A percentile compares a stretch with the other conserved stretches of the same genome.
phyloP scores from a whole-genome alignment of 164 flowering plant genomes.

The Nelumbo lutea region DNA sequence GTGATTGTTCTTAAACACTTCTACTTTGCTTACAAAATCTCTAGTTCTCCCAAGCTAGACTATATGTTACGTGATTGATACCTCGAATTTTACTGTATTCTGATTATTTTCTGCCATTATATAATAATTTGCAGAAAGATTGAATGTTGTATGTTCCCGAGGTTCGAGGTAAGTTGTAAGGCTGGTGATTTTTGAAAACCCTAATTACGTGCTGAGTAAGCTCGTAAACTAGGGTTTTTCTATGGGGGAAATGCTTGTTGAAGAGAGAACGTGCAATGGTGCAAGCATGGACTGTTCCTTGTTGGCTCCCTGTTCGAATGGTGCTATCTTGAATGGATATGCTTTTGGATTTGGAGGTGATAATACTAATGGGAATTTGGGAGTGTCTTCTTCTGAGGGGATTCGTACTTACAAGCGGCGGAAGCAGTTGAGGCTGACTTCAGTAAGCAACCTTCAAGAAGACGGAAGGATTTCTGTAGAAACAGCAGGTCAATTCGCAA shows the following conservation, averaged over 20 bases:
- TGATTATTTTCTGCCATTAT: background rate
- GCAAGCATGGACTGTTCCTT: background rate
- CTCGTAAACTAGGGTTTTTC: conserved; percentile 1
- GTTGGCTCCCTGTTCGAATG: background rate
- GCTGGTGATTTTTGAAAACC: conserved; percentile 4
- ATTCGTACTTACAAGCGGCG: conserved; percentile 15
- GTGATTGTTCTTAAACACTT: background rate
- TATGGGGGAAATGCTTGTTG: background rate
- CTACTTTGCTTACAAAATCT: background rate
- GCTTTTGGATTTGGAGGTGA: conserved; percentile 7
- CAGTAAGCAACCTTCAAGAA: conserved; percentile 4
- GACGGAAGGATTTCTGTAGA: background rate
- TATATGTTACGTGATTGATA: background rate
- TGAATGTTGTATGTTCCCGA: background rate
- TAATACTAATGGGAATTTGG: conserved; percentile 5
- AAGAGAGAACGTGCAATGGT: conserved; percentile 3
- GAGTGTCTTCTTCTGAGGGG: conserved; percentile 1
- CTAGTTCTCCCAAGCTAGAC: background rate
- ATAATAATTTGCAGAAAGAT: background rate
- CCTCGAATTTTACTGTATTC: background rate
- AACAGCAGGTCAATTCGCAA: background rate
- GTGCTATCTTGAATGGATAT: background rate
- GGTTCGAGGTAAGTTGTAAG: background rate
- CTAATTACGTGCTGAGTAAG: conserved; percentile 5
- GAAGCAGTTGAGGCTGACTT: conserved; percentile 3